Percentiles rank a stretch among this genome's conserved stretches.
Evolutionary conservation across 306 rosid genomes (phyloP).

Genomic region (Cicer chorassanicum): DNA sequence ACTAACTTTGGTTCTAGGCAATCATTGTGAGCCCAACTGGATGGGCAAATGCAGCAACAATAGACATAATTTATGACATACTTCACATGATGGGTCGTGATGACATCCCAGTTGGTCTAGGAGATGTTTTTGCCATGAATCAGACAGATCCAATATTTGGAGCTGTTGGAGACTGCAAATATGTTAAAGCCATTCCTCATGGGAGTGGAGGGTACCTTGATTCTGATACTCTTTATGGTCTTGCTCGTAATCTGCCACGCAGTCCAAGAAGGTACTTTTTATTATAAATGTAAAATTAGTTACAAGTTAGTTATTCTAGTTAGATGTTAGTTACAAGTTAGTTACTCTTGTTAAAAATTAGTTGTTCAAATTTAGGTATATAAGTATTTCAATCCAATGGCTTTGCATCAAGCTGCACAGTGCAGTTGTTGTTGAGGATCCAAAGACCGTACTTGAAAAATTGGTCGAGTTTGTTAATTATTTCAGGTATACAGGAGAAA

Average conservation of each 20-base stretch:
- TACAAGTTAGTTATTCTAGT: no score
- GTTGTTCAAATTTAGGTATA: no score
- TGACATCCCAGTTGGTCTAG: conserved; percentile 86
- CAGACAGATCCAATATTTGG: conserved; percentile 61
- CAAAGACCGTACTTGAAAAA: not conserved
- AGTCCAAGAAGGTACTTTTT: conserved; percentile 80
- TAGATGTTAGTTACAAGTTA: no score
- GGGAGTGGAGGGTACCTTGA: conserved; percentile 90
- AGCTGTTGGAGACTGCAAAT: conserved; percentile 80
- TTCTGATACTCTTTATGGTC: conserved; percentile 93
- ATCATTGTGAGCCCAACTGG: conserved; percentile 91
- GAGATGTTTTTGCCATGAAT: conserved; percentile 77
- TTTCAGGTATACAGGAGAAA: conserved; percentile 79
- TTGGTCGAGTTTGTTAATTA: not conserved
- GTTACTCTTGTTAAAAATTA: no score
- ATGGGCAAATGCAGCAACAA: conserved; percentile 91
- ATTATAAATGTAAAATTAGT: no score
- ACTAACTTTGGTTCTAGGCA: conserved; percentile 55
- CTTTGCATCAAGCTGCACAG: no score
- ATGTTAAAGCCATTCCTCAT: conserved; percentile 82
- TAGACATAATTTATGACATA: conserved; percentile 79
- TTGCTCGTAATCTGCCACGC: conserved; percentile 81
- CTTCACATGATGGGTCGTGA: conserved; percentile 99
- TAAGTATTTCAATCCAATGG: no score
- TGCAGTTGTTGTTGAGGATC: no score